Evolutionary conservation across 1,139 yeast species (phyloP), one percentile per base, ranked within the genome.

Genomic region (Wickerhamomyces sp.): DNA sequence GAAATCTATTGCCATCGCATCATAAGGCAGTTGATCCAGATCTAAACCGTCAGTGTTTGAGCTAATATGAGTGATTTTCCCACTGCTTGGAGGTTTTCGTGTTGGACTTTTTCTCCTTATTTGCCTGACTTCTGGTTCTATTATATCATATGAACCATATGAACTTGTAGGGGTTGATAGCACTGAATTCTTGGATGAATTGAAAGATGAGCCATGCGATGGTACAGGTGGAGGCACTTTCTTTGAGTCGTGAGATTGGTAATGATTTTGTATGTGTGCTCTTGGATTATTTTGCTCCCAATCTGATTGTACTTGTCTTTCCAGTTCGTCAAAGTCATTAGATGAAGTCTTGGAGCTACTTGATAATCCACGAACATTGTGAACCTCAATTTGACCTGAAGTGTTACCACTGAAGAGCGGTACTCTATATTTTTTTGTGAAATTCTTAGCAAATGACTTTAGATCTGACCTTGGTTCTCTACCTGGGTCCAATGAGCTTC

Each of bases 241-340:
- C 8, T 36, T 36, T 19, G 37, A 8, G 10, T 6, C 27, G 10
- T 14, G 10, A 5, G 27, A n/a, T 31, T 10, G 9, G 6, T 16
- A 19, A 22, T 8, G 19, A 15, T 16, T 31, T 13, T 20, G 27
- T 12, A 14, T 6, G 9, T 12, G 33, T 18, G 7, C 12, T 10
- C 24, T 36, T 14, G 43, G 44, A n/a, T 42, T 46, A 21, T 51
- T 46, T 28, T 44, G 46, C 22, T 47, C 48, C 48, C 51, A 52
- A 32, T 56, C 59, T 8, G 58, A 52, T 28, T 56, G 61, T 1
- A 59, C 61, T 36, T 59, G 60, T 35, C 57, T 51, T 29, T 59
- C 64, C 8, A 59, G 39, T 28, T 56, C 60, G 40, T 59, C 64
- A 40, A 59, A 57, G 4, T 55, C 53, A 34, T 56, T 59, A 13